Conservation (phyloP, 2,329 filamentous ascomycete species). For the Aphanocladium album region DNA sequence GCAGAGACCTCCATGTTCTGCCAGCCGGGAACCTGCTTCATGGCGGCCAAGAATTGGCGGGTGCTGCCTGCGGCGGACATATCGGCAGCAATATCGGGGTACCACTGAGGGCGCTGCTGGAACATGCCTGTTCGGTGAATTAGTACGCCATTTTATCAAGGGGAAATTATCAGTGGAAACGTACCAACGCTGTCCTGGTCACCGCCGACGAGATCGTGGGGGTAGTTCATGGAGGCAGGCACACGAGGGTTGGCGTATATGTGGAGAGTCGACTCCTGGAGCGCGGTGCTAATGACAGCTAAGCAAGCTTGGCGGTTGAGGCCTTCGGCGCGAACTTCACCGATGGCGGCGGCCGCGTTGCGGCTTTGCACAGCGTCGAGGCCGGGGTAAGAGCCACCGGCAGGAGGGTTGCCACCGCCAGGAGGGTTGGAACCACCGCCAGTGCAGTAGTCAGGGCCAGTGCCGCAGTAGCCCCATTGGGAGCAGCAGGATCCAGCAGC, state of each 20-base stretch:
- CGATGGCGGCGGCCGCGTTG: slow-evolving; percentile 10
- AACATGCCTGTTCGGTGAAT: slow-evolving; percentile 1
- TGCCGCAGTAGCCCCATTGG: slow-evolving; percentile 18
- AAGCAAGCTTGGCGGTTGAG: slow-evolving; percentile 8
- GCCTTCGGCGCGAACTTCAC: slow-evolving; percentile 1
- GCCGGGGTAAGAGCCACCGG: neutral
- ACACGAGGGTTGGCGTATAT: slow-evolving; percentile 6
- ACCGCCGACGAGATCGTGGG: slow-evolving; percentile 9
- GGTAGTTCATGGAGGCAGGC: slow-evolving; percentile 11
- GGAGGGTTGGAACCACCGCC: slow-evolving; percentile 16
- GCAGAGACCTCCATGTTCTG: slow-evolving; percentile 10
- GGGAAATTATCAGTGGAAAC: neutral
- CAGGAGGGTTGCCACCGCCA: neutral
- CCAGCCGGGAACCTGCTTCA: slow-evolving; percentile 2
- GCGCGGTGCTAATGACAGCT: slow-evolving; percentile 9
- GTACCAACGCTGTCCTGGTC: slow-evolving; percentile 10
- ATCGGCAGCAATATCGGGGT: slow-evolving; percentile 10
- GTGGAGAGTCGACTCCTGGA: slow-evolving; percentile 11
- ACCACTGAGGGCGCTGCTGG: slow-evolving; percentile 9
- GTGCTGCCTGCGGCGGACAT: slow-evolving; percentile 11
- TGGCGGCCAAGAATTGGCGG: slow-evolving; percentile 4
- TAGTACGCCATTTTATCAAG: neutral
- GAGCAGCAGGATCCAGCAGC: slow-evolving; percentile 17
- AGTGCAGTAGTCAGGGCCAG: slow-evolving; percentile 18
- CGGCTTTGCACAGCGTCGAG: slow-evolving; percentile 8